Base-by-base conservation (phyloP, 352 stramenopile species). In the Hyaloperonospora arabidopsidis region DNA sequence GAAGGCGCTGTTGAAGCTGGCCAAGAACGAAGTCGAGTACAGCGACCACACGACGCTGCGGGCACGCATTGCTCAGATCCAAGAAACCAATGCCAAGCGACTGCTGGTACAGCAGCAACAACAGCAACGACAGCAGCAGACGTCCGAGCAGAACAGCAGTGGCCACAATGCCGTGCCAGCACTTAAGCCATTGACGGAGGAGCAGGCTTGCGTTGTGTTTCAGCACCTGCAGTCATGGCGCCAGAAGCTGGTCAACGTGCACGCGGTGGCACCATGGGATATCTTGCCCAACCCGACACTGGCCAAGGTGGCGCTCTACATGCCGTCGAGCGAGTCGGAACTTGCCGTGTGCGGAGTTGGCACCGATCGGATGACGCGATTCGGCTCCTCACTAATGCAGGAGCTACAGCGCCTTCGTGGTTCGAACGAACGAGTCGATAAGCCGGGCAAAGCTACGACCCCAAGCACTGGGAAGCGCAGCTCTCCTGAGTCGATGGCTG, bases 41-140 rank as follows among this genome's bases (percentile, higher is more conserved):
- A 84, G 84, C 61, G 87, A 99, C 67, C 65, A 72, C 18, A 64
- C 65, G 14, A 98, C 94, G 36, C 64, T 99, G 35, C 93, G 96
- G 40, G 72, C 95, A 61, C 76, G 96, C n/a, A 80, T 99, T 34
- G 87, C 92, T 32, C 74, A 90, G 53, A 84, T 93, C 41, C 77
- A 93, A 57, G 74, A 92, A 35, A 70, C 49, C 34, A 86, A 75
- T 21, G 68, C 75, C 34, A 82, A 80, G 59, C 76, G 70, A 18
- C 56, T 89, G 5, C 60, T 92, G 18, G 68, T 83, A 34, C 80
- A 85, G 47, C 63, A 70, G n/a, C 59, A 64, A 35, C 59, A 70
- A n/a, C 59, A 64, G 36, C 59, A 64, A n/a, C 44, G 39, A 21
- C 52, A 63, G 11, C 52, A 61, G 22, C 50, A 61, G 18, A 60